phyloP scores from a whole-genome alignment of 768 basidiomycete genomes.

The Nidularia sp. region DNA sequence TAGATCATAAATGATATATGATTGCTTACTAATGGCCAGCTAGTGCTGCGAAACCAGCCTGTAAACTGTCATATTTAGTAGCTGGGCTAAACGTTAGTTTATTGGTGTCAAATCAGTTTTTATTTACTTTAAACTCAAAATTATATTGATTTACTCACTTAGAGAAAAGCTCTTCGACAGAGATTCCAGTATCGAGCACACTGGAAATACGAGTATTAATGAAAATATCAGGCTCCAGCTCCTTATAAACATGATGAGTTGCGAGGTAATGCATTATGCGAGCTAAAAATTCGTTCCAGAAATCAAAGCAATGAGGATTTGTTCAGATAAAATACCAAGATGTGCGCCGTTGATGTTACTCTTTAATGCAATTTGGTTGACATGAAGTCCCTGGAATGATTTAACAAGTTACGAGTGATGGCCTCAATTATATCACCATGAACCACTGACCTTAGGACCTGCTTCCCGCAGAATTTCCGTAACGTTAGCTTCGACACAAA shows the following conservation, averaged over 20 bases:
- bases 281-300: conserved; percentile 10
- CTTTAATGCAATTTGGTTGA: conserved; percentile 25
- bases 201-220: conserved; percentile 33
- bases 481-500: conserved; percentile 27
- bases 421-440: neutral
- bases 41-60: conserved; percentile 17
- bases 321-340: conserved; percentile 18
- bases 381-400: conserved; percentile 23
- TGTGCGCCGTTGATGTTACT: conserved; percentile 23
- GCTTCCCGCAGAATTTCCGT: conserved; percentile 36
- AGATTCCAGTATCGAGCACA: conserved; percentile 26
- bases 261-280: conserved; percentile 33
- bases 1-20: neutral
- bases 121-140: neutral
- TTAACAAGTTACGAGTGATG: neutral
- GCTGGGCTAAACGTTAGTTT: conserved; percentile 12
- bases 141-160: conserved; percentile 15
- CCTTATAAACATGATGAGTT: conserved; percentile 31
- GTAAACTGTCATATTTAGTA: conserved; percentile 18
- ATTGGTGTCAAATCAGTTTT: neutral
- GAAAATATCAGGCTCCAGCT: conserved; percentile 30
- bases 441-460: conserved; percentile 21
- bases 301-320: no score
- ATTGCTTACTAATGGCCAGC: conserved; percentile 15
- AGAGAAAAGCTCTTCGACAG: conserved; percentile 17